These are phyloP conservation scores for Chimonanthus praecox DNA, from an alignment of 164 flowering plant species.

Conservation along the genomic window DNA sequence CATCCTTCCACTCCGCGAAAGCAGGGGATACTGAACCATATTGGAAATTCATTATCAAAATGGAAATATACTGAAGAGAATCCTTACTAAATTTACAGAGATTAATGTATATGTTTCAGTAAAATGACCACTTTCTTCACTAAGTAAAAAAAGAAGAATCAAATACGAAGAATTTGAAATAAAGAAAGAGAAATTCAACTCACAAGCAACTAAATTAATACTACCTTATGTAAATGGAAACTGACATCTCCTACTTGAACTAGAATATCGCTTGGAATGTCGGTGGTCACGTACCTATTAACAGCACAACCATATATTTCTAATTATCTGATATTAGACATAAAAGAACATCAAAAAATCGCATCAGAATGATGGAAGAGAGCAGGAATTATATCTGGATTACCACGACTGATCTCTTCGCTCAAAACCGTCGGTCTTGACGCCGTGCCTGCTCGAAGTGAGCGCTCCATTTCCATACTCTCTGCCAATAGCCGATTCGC, in stretches of 20 bases:
- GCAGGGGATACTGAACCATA: constrained; percentile 56
- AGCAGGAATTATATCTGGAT: background rate
- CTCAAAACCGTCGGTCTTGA: constrained; percentile 83
- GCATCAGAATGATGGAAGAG: background rate
- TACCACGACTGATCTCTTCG: constrained; percentile 87
- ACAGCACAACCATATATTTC: constrained; percentile 3
- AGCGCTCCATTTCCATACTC: constrained; percentile 60
- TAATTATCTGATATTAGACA: background rate
- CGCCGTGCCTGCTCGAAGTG: constrained; percentile 52
- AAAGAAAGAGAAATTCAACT: background rate
- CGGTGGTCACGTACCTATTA: constrained; percentile 78
- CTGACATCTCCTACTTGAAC: constrained; percentile 64
- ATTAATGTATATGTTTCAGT: background rate
- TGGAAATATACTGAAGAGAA: background rate
- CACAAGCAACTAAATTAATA: no score
- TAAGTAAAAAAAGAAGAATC: background rate
- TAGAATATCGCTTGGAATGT: constrained; percentile 83
- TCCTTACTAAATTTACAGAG: background rate
- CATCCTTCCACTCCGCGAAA: constrained; percentile 76
- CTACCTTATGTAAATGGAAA: constrained; percentile 94
- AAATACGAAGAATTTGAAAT: no score
- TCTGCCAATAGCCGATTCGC: constrained; percentile 48
- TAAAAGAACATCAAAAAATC: background rate
- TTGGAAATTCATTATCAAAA: background rate
- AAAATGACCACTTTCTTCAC: background rate